phyloP scores from a whole-genome alignment of 208 protist genomes.

The Leptomonas pyrrhocoris region DNA sequence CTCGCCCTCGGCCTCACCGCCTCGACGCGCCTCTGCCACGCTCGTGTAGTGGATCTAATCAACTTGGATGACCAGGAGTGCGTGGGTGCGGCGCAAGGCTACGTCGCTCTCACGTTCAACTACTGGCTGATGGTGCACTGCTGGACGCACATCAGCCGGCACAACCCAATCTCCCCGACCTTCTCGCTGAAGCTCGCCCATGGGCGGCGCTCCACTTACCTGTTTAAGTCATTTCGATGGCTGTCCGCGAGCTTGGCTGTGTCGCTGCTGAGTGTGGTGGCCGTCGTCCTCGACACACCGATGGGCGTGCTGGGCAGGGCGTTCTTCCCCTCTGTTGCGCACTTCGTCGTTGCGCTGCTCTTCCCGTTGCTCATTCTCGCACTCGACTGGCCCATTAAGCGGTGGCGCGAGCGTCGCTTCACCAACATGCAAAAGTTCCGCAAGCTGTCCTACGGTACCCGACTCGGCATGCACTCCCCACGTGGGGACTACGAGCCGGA shows the following conservation, averaged over 20 bases:
- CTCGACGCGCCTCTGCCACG: constrained; percentile 41
- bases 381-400: constrained; percentile 86
- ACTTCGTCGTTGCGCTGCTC: constrained; percentile 61
- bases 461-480: constrained; percentile 92
- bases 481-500: constrained; percentile 91
- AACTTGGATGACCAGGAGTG: constrained; percentile 45
- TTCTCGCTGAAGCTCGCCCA: constrained; percentile 77
- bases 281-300: constrained; percentile 56
- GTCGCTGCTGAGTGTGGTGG: constrained; percentile 57
- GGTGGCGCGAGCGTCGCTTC: constrained; percentile 77
- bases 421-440: constrained; percentile 90
- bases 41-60: constrained; percentile 38
- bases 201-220: constrained; percentile 65
- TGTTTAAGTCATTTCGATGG: constrained; percentile 79
- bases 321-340: constrained; percentile 70
- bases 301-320: constrained; percentile 20
- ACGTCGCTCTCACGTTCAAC: constrained; percentile 85
- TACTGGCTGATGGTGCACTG: constrained; percentile 91
- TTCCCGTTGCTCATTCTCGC: constrained; percentile 74
- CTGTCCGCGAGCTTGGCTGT: constrained; percentile 57
- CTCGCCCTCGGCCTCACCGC: constrained; percentile 78
- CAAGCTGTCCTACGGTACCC: constrained; percentile 86
- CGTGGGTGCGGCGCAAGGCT: constrained; percentile 64
- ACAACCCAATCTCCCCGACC: constrained; percentile 71
- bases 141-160: constrained; percentile 90